Percentiles rank a stretch among this genome's conserved stretches.
These are phyloP conservation scores for Cornus suecica DNA, from an alignment of 148 eudicot genomes.

Conservation along the genomic window DNA sequence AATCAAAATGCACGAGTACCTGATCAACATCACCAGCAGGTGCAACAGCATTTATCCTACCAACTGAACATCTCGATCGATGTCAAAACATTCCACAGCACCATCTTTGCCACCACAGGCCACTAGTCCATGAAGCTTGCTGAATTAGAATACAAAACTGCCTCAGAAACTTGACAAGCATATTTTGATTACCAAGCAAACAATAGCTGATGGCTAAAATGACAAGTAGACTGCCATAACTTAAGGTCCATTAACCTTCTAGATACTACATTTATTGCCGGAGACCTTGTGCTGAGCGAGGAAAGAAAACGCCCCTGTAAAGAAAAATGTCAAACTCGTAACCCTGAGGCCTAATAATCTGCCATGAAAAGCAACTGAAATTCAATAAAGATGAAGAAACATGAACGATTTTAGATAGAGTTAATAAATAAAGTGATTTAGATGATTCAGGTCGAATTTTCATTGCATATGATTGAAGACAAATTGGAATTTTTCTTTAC, in stretches of 20 bases:
- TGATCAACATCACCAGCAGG: conserved; percentile 57
- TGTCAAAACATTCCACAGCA: conserved; percentile 95
- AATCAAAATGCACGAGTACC: conserved; percentile 31
- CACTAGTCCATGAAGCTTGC: conserved; percentile 86
- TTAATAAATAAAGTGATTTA: neutral
- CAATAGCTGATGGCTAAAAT: neutral
- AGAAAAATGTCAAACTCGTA: conserved; percentile 6
- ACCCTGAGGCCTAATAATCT: neutral
- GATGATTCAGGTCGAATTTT: neutral
- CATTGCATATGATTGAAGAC: neutral
- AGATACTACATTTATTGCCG: conserved; percentile 86
- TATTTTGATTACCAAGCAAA: conserved; percentile 7
- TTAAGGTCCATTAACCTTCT: conserved; percentile 56
- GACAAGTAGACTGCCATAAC: neutral
- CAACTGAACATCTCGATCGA: conserved; percentile 76
- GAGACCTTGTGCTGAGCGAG: conserved; percentile 76
- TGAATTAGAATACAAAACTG: conserved; percentile 26
- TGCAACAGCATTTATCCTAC: conserved; percentile 69
- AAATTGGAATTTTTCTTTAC: neutral
- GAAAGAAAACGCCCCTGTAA: conserved; percentile 83
- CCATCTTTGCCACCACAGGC: conserved; percentile 99
- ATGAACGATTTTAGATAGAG: neutral
- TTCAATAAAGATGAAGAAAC: neutral
- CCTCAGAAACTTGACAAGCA: conserved; percentile 11
- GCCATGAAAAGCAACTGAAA: neutral